Base-by-base conservation (phyloP, 202 grass and related monocot genomes). In the Elaeis oleifera region DNA sequence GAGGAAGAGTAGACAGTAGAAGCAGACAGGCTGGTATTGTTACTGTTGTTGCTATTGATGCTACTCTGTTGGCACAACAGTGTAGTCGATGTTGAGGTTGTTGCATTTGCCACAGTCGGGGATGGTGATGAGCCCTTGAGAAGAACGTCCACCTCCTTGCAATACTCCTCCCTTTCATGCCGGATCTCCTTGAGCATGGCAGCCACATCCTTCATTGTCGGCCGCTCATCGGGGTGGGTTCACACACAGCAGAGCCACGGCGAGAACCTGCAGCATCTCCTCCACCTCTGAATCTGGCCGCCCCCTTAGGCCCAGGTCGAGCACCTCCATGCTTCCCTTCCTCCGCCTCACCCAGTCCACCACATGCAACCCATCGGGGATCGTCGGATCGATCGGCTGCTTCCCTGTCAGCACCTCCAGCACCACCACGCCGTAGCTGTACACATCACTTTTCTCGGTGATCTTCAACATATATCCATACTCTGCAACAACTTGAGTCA, bases 401-500 rank as follows among this genome's bases (percentile, higher is more conserved):
- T 97, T 97, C 14, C 94, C 94, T 0, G 94, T 97, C 18, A 97
- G 63, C 66, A 97, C 92, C 81, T 95, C 89, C 28, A 95, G 70
- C 73, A 95, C 81, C 68, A 95, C 89, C 66, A 95, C 89, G 5
- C 89, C 89, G 16, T 83, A 95, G 74, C 89, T 95, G 76, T 89
- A 95, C 31, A 95, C 89, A 16, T 95, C 85, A 55, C 85, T 89
- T 63, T 89, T 89, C 54, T 89, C 82, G 0, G 89, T 89, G 18
- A 95, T 95, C 79, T 92, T 97, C 74, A 86, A 77, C 92, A 92
- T 97, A 71, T 97, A 97, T 1, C 92, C 92, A 3, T 97, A 97
- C 75, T 97, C 92, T 97, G 82, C 56, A 79, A 63, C 2, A 23
- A 27, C 5, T 6, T 16, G 29, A 7, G 44, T n/a, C 11, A 9